Evolutionary conservation across 2,329 filamentous ascomycete species (phyloP).

Genomic region (Fusarium veterinarium): DNA sequence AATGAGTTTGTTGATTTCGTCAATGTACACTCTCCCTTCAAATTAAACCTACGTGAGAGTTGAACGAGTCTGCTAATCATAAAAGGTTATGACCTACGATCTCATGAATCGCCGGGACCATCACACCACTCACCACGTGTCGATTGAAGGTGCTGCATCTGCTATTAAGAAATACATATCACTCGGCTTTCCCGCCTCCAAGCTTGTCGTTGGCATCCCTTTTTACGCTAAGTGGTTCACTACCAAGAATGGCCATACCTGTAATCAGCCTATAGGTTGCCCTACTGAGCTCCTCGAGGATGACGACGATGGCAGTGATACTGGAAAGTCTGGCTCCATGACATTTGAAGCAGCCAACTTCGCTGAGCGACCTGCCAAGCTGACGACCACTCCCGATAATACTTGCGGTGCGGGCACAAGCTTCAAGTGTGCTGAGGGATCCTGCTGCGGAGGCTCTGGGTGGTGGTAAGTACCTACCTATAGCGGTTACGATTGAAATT

Average conservation of each 20-base stretch:
- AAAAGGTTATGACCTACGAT: slow-evolving; percentile 75
- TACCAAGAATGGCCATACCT: slow-evolving; percentile 61
- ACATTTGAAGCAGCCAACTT: slow-evolving; percentile 54
- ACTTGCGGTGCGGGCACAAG: slow-evolving; percentile 31
- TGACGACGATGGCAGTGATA: slow-evolving; percentile 65
- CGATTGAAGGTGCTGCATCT: slow-evolving; percentile 64
- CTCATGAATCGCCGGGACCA: slow-evolving; percentile 77
- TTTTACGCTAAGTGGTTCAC: slow-evolving; percentile 78
- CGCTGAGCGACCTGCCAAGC: slow-evolving; percentile 21
- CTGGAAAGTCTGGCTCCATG: slow-evolving; percentile 58
- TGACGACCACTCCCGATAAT: slow-evolving; percentile 29
- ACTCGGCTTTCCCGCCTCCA: slow-evolving; percentile 64
- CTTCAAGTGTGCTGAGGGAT: slow-evolving; percentile 30
- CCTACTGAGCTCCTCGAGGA: slow-evolving; percentile 69
- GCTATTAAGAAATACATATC: slow-evolving; percentile 70
- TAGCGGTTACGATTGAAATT: fast-evolving
- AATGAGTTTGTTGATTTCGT: slow-evolving; percentile 73
- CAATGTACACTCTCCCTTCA: slow-evolving; percentile 55
- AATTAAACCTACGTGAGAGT: no score
- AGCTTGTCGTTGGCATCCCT: slow-evolving; percentile 74
- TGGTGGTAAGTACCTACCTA: slow-evolving; percentile 35
- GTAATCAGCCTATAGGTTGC: slow-evolving; percentile 66
- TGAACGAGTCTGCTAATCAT: not conserved
- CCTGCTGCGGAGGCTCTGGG: slow-evolving; percentile 35
- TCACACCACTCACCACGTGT: slow-evolving; percentile 72